Percentiles rank a stretch among this genome's conserved stretches.
Evolutionary conservation across 108 stramenopile genomes (phyloP).

Genomic region (Cyclotella atomus): DNA sequence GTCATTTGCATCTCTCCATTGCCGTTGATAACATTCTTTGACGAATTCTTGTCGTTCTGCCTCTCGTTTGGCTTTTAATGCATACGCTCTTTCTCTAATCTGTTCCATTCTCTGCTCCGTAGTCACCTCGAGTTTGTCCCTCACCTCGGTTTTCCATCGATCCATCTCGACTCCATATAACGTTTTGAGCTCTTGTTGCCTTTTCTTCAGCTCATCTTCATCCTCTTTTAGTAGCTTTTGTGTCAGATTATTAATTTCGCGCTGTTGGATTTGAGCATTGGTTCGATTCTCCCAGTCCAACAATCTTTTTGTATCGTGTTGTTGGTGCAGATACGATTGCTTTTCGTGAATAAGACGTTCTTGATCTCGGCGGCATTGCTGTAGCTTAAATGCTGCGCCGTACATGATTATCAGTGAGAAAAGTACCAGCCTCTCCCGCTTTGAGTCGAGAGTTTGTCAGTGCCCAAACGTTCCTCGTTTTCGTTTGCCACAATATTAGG

Average conservation of each 20-base stretch:
- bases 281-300: conserved; percentile 40
- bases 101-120: conserved; percentile 48
- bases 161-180: conserved; percentile 40
- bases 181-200: conserved; percentile 28
- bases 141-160: conserved; percentile 36
- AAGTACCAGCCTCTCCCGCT: too few relatives aligned
- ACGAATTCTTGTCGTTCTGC: conserved; percentile 54
- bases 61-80: conserved; percentile 45
- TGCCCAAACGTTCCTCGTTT: too few relatives aligned
- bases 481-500: too few relatives aligned
- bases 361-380: conserved; percentile 37
- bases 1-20: conserved; percentile 73
- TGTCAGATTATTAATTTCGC: conserved; percentile 16
- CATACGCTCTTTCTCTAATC: conserved; percentile 43
- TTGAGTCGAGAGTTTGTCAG: too few relatives aligned
- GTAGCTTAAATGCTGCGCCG: conserved; percentile 23
- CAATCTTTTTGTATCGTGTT: conserved; percentile 28
- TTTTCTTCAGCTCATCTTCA: conserved; percentile 17
- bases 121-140: conserved; percentile 28
- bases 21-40: conserved; percentile 59
- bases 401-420: conserved; percentile 13
- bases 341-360: conserved; percentile 39
- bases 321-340: conserved; percentile 37
- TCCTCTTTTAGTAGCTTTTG: conserved; percentile 20
- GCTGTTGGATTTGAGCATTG: conserved; percentile 28